Conservation (phyloP, 768 basidiomycete species). For the Paxillus ammoniavirescens region DNA sequence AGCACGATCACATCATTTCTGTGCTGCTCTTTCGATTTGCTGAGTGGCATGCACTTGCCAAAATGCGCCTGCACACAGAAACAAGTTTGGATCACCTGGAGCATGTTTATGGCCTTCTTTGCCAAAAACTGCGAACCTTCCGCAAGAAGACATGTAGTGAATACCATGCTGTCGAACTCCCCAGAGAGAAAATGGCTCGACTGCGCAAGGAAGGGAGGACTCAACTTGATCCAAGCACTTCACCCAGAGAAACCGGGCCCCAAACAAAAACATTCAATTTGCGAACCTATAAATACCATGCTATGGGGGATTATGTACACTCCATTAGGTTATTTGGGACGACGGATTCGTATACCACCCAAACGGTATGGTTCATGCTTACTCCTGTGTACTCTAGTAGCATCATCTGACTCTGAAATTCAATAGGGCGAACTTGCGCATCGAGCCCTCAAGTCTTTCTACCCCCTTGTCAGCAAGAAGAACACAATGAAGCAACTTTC, state of each 20-base stretch:
- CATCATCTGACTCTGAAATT: too few relatives aligned
- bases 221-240: neutral
- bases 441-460: constrained; percentile 34
- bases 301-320: constrained; percentile 25
- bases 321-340: constrained; percentile 2
- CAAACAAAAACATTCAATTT: constrained; percentile 19
- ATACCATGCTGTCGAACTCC: constrained; percentile 31
- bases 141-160: constrained; percentile 8
- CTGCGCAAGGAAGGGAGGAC: constrained; percentile 5
- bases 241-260: neutral
- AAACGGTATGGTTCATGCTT: neutral
- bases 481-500: constrained; percentile 30
- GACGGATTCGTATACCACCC: constrained; percentile 6
- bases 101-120: constrained; percentile 15
- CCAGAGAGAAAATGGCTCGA: constrained; percentile 24
- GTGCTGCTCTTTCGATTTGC: constrained; percentile 26
- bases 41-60: constrained; percentile 36
- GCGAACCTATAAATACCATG: constrained; percentile 31
- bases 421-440: constrained; percentile 42
- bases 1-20: constrained; percentile 18
- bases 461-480: constrained; percentile 36
- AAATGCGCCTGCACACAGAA: constrained; percentile 32
- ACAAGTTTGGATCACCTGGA: constrained; percentile 19
- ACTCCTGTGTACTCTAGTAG: too few relatives aligned
- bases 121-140: constrained; percentile 24